phyloP scores from a whole-genome alignment of 139 green algal species.

The Chlorokybus atmophyticus region DNA sequence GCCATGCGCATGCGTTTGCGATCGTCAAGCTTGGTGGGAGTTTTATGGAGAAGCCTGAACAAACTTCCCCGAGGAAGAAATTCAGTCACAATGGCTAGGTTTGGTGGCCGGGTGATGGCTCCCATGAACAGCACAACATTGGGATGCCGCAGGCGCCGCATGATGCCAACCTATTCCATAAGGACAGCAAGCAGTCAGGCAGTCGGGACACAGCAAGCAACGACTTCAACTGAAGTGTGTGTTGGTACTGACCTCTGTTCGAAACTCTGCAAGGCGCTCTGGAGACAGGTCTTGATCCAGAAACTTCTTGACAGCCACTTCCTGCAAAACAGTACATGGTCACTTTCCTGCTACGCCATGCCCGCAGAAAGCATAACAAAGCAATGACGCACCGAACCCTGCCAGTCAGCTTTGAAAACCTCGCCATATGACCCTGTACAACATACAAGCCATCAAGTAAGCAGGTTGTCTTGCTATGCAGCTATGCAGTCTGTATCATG shows the following conservation, averaged over 20 bases:
- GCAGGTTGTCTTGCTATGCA: too few species aligned
- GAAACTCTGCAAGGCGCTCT: slow-evolving; percentile 14
- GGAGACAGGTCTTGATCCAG: slow-evolving; percentile 8
- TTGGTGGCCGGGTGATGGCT: slow-evolving; percentile 30
- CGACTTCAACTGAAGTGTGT: not conserved
- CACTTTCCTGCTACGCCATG: not conserved
- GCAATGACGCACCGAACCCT: not conserved
- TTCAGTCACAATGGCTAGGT: slow-evolving; percentile 65
- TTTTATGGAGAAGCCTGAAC: slow-evolving; percentile 22
- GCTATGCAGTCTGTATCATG: too few species aligned
- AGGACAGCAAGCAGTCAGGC: not conserved
- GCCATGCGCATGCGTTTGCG: slow-evolving; percentile 26
- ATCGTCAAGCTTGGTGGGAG: slow-evolving; percentile 4
- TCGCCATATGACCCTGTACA: slow-evolving; percentile 21
- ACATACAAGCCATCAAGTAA: too few species aligned
- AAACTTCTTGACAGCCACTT: slow-evolving; percentile 30
- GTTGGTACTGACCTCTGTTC: slow-evolving; percentile 16
- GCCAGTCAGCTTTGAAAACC: slow-evolving; percentile 9
- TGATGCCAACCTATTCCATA: slow-evolving; percentile 15
- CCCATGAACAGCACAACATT: slow-evolving; percentile 37
- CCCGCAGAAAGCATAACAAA: not conserved
- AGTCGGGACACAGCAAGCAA: not conserved
- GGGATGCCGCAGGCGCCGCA: slow-evolving; percentile 36
- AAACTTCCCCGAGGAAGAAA: slow-evolving; percentile 35
- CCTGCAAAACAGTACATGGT: slow-evolving; percentile 2